These are phyloP conservation scores for Fusarium mundagurra DNA, from an alignment of 2,329 filamentous ascomycete species.

Conservation along the genomic window DNA sequence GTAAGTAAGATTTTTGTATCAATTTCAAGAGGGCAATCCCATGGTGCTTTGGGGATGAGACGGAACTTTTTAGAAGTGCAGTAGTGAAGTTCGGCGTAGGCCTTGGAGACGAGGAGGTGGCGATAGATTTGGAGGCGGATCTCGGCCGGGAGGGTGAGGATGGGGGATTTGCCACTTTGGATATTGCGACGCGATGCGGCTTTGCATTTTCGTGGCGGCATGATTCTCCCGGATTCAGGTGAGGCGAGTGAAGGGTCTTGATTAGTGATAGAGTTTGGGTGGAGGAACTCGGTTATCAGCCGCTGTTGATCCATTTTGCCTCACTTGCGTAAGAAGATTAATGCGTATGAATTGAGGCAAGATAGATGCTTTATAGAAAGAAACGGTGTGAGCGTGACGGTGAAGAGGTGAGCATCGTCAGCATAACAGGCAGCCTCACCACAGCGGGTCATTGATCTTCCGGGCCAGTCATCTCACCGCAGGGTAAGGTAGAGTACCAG, in stretches of 20 bases:
- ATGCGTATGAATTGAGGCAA: accelerated
- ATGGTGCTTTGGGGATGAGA: neutral
- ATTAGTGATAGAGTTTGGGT: accelerated
- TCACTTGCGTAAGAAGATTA: accelerated
- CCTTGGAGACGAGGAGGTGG: conserved; percentile 1
- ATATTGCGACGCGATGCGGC: neutral
- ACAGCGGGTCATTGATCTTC: neutral
- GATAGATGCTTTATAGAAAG: neutral
- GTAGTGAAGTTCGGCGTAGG: neutral
- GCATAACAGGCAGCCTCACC: no score
- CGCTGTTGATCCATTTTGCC: neutral
- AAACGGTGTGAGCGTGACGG: neutral
- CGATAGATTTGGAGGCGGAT: conserved; percentile 22
- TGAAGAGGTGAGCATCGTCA: neutral
- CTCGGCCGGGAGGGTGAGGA: conserved; percentile 11
- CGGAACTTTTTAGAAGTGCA: neutral
- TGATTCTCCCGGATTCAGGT: neutral
- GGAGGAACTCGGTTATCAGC: neutral
- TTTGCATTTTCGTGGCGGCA: neutral
- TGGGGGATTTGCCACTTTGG: neutral
- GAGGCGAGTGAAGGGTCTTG: neutral
- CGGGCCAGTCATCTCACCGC: neutral
- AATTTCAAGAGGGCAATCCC: neutral
- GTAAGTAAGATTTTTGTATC: conserved; percentile 3
- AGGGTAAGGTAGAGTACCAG: neutral